Evolutionary conservation across 2,329 filamentous ascomycete genomes (phyloP).

Genomic region (Aureobasidium namibiae): DNA sequence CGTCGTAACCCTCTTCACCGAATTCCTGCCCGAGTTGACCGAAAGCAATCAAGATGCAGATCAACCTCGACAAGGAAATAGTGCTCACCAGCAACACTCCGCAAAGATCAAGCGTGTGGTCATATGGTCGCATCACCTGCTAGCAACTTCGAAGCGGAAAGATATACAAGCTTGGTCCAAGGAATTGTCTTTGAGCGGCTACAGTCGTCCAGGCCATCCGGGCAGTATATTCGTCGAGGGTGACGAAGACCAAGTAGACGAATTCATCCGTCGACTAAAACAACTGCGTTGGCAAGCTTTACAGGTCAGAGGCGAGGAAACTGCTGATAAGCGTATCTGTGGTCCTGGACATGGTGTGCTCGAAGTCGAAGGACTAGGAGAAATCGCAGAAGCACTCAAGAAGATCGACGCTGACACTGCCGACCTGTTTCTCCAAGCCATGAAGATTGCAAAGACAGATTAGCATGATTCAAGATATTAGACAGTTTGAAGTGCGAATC

Average conservation of each 20-base stretch:
- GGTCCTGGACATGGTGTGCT: slow-evolving; percentile 10
- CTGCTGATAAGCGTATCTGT: neutral
- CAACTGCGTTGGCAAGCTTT: slow-evolving; percentile 16
- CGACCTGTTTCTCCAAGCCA: slow-evolving; percentile 15
- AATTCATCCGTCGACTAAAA: slow-evolving; percentile 15
- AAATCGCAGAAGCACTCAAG: slow-evolving; percentile 12
- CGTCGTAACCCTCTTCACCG: slow-evolving; percentile 8
- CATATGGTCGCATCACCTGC: slow-evolving; percentile 17
- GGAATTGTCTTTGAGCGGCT: slow-evolving; percentile 14
- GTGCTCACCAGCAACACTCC: neutral
- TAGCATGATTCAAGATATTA: neutral
- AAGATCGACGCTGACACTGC: slow-evolving; percentile 7
- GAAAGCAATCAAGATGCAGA: neutral
- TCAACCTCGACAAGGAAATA: neutral
- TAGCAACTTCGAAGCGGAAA: slow-evolving; percentile 16
- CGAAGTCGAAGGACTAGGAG: slow-evolving; percentile 15
- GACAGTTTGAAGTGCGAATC: neutral
- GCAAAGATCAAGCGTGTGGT: slow-evolving; percentile 14
- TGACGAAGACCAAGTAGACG: slow-evolving; percentile 11
- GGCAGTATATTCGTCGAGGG: slow-evolving; percentile 16
- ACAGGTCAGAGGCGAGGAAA: slow-evolving; percentile 15
- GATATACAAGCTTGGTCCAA: slow-evolving; percentile 15
- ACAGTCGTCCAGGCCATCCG: slow-evolving; percentile 14
- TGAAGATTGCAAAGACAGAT: slow-evolving; percentile 16
- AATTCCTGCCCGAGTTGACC: neutral